phyloP scores from a whole-genome alignment of 164 flowering plant genomes.

The Houttuynia cordata region DNA sequence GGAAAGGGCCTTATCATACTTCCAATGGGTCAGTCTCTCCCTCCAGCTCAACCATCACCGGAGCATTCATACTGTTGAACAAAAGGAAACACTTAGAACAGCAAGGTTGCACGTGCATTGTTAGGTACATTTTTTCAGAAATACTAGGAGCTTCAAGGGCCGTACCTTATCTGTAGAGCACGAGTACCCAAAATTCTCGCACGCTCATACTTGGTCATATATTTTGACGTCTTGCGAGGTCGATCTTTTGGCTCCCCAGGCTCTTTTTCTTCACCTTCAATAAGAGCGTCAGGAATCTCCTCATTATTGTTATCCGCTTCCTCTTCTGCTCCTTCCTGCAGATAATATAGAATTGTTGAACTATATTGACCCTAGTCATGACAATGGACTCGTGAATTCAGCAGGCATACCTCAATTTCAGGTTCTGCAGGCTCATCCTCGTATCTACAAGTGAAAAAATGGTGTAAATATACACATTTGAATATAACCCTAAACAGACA shows the following conservation, averaged over 20 bases:
- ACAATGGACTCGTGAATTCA: neutral
- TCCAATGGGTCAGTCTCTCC: conserved; percentile 66
- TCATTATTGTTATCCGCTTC: conserved; percentile 32
- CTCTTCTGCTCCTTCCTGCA: conserved; percentile 43
- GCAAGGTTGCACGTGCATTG: neutral
- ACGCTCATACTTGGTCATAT: conserved; percentile 58
- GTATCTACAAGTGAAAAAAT: neutral
- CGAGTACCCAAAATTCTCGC: conserved; percentile 60
- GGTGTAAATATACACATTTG: neutral
- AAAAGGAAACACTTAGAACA: neutral
- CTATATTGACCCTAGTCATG: neutral
- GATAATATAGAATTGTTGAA: neutral
- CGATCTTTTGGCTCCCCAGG: conserved; percentile 20
- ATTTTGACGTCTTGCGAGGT: conserved; percentile 44
- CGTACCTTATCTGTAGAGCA: conserved; percentile 53
- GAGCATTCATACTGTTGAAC: conserved; percentile 57
- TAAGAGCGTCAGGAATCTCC: conserved; percentile 28
- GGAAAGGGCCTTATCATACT: conserved; percentile 16
- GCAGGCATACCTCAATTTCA: neutral
- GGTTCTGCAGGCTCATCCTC: neutral
- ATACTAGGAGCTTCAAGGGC: neutral
- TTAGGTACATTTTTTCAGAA: neutral
- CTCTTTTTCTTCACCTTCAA: conserved; percentile 33
- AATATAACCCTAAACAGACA: neutral
- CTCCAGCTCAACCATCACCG: conserved; percentile 68